Evolutionary conservation across 2,329 filamentous ascomycete species (phyloP).

Genomic region (Fusarium sp.): DNA sequence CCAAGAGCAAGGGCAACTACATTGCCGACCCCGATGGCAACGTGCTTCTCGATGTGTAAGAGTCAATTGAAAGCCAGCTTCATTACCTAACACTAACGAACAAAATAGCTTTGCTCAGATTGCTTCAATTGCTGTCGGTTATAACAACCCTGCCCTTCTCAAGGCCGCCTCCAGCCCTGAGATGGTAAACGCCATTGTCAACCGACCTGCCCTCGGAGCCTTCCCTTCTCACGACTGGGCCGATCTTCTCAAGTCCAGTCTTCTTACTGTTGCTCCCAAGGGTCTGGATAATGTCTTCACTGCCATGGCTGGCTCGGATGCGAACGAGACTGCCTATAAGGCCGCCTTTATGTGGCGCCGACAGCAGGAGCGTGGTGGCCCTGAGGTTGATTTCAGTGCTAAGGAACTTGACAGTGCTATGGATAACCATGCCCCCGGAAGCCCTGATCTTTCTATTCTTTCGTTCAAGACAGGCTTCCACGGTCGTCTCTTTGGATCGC

Average conservation of each 20-base stretch:
- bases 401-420: conserved; percentile 80
- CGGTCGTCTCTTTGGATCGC: conserved; percentile 85
- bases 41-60: conserved; percentile 75
- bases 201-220: conserved; percentile 89
- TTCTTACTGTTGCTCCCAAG: conserved; percentile 83
- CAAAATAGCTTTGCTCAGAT: conserved; percentile 82
- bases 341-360: conserved; percentile 94
- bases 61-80: conserved; percentile 1
- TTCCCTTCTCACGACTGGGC: conserved; percentile 90
- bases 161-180: conserved; percentile 77
- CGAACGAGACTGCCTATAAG: conserved; percentile 95
- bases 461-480: conserved; percentile 92
- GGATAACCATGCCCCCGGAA: conserved; percentile 81
- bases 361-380: conserved; percentile 81
- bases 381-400: conserved; percentile 79
- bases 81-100: neutral
- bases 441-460: conserved; percentile 81
- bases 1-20: conserved; percentile 82
- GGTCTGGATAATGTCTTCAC: conserved; percentile 92
- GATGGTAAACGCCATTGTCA: conserved; percentile 84
- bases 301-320: conserved; percentile 86
- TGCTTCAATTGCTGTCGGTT: conserved; percentile 89
- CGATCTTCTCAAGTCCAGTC: conserved; percentile 78
- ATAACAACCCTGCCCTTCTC: conserved; percentile 84
- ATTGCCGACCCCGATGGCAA: conserved; percentile 78